Percentiles rank a stretch among this genome's conserved stretches.
phyloP scores from a whole-genome alignment of 176 grass and related monocot genomes.

The Zea luxurians region DNA sequence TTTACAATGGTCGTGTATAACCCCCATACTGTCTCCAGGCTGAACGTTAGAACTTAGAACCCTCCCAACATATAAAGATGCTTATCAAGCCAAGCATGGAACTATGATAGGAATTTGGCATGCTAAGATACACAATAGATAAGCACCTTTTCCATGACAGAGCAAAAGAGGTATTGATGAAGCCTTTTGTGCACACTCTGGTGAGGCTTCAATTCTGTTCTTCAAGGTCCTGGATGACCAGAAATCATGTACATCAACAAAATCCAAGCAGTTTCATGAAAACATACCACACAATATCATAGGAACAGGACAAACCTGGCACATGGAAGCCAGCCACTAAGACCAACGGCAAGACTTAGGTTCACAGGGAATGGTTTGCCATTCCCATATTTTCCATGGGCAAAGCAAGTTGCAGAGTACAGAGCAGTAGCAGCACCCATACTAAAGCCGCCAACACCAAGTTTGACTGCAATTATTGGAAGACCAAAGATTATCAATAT shows the following conservation, averaged over 20 bases:
- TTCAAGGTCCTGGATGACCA: conserved; percentile 68
- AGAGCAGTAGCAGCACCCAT: conserved; percentile 93
- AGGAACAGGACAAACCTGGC: conserved; percentile 55
- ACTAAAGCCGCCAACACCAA: conserved; percentile 94
- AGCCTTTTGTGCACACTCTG: conserved; percentile 76
- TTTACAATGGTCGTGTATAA: conserved; percentile 1
- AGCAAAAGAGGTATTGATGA: conserved; percentile 86
- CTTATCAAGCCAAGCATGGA: conserved; percentile 10
- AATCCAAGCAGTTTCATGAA: not conserved
- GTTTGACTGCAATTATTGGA: conserved; percentile 65
- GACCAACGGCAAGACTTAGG: conserved; percentile 68
- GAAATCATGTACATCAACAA: conserved; percentile 16
- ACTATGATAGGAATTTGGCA: not conserved
- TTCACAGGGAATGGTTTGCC: conserved; percentile 84
- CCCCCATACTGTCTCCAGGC: not conserved
- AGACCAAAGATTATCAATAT: conserved; percentile 19
- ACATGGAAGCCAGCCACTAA: conserved; percentile 98
- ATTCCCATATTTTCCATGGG: conserved; percentile 92
- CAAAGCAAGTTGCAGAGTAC: conserved; percentile 87
- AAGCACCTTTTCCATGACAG: conserved; percentile 93
- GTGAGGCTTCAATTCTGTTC: conserved; percentile 78
- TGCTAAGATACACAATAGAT: not conserved
- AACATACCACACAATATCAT: conserved; percentile 22
- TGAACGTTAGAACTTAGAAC: conserved; percentile 18
- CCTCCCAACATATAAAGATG: not conserved